These are phyloP conservation scores for Colletotrichum brevisporum DNA, from an alignment of 2,329 filamentous ascomycete genomes.

Conservation along the genomic window DNA sequence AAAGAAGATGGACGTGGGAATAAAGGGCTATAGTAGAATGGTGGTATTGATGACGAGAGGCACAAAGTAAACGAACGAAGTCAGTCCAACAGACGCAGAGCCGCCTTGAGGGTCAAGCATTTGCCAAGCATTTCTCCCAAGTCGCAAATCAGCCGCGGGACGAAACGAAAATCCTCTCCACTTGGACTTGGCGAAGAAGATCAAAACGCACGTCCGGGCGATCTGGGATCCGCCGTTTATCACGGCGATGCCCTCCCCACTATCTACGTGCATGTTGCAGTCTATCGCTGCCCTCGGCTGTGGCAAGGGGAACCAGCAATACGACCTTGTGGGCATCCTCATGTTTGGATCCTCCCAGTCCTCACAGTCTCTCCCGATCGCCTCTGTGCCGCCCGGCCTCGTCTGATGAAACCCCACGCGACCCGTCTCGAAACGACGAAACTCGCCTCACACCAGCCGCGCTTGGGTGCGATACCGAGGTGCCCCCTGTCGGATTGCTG, in stretches of 20 bases:
- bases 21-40: not conserved
- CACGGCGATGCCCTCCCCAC: not conserved
- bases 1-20: not conserved
- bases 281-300: not conserved
- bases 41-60: not conserved
- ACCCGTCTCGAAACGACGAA: conserved; percentile 36
- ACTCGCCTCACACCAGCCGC: conserved; percentile 27
- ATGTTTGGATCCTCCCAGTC: not conserved
- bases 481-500: conserved; percentile 8
- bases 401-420: conserved; percentile 34
- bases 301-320: not conserved
- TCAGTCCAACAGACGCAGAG: conserved; percentile 21
- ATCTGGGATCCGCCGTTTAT: conserved; percentile 13
- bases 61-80: not conserved
- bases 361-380: conserved; percentile 3
- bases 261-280: no score
- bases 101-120: conserved; percentile 30
- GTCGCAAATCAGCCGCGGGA: conserved; percentile 29
- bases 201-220: conserved; percentile 22
- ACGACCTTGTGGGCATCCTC: not conserved
- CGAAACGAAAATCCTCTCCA: conserved; percentile 27
- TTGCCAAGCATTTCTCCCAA: conserved; percentile 20
- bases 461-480: conserved; percentile 28
- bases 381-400: conserved; percentile 23
- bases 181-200: conserved; percentile 33